Evolutionary conservation across 176 grass and related monocot species (phyloP), one percentile per base, ranked within the genome.

Genomic region (Oryza coarctata): DNA sequence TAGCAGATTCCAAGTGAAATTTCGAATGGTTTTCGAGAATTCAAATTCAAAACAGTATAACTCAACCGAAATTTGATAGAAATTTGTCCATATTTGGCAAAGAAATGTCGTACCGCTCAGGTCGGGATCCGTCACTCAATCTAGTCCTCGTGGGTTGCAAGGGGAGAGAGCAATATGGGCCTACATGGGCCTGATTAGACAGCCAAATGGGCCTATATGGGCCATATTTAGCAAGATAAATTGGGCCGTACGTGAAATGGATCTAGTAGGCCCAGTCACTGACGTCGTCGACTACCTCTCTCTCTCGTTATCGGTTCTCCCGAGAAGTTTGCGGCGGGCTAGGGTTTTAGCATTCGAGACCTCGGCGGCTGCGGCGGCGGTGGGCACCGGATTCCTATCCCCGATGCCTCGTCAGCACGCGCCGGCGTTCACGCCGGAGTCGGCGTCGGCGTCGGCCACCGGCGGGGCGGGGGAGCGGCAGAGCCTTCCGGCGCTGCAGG

Each of bases 401-500:
- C 10, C 45, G 40, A 89, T 91, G 87, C 63, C 89, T 12, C 83
- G 77, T 55, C 82, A 88, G 49, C 81, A 84, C 71, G 83, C 86
- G 32, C 83, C 77, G 9, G 76, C 86, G 40, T 87, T 95, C 38
- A 93, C 95, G 79, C 85, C 92, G 72, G 95, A 98, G 63, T 86
- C 92, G 30, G 81, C 87, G 14, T 86, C 88, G 1, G 90, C 87
- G 0, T 70, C 92, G 5, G 84, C 84, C 1, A 77, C 73, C 5
- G 32, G 18, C 18, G 58, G 85, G 57, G 81, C 78, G 6, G 73
- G 73, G 5, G 90, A 93, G 45, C 73, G 85, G 36, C 75, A 93
- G 3, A 98, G 79, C 82, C 88, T 98, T 3, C 95, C 92, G 13
- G 23, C 68, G 38, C 87, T 98, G 2, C 96, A 98, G 80, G 90